phyloP scores from a whole-genome alignment of 495 filamentous ascomycete species.

The Aspergillus panamensis region DNA sequence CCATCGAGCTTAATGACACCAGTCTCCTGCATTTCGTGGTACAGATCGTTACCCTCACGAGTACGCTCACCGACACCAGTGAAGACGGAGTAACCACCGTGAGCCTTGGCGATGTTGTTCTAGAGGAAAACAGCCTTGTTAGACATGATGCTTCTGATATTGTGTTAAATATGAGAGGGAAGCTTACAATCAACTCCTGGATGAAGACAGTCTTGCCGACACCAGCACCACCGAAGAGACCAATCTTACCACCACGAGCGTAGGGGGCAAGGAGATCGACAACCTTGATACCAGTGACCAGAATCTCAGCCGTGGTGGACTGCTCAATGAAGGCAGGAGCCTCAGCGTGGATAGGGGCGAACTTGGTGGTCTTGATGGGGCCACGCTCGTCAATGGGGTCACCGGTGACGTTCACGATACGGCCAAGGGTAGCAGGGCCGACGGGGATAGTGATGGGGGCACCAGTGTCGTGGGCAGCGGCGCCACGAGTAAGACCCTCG shows the following conservation, averaged over 20 bases:
- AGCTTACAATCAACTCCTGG: constrained; percentile 89
- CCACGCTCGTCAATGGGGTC: constrained; percentile 99
- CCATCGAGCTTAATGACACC: constrained; percentile 98
- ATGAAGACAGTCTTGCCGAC: constrained; percentile 99
- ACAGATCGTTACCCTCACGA: constrained; percentile 99
- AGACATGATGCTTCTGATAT: not conserved
- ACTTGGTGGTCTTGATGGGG: constrained; percentile 88
- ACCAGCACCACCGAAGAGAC: constrained; percentile 99
- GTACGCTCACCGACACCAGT: constrained; percentile 99
- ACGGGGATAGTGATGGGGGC: constrained; percentile 96
- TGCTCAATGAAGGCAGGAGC: constrained; percentile 88
- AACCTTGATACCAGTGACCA: constrained; percentile 99
- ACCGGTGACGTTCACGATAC: constrained; percentile 99
- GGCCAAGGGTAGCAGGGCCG: constrained; percentile 89
- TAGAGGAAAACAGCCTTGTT: constrained; percentile 27
- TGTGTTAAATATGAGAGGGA: not conserved
- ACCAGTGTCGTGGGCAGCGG: constrained; percentile 80
- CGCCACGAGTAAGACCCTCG: constrained; percentile 95
- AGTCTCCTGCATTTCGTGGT: constrained; percentile 99
- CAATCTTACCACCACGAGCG: constrained; percentile 99
- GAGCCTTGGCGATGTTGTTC: constrained; percentile 99
- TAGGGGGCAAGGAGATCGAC: constrained; percentile 98
- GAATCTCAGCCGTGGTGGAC: constrained; percentile 91
- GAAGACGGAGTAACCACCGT: constrained; percentile 99
- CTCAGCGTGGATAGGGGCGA: constrained; percentile 88